These are phyloP conservation scores for Mycena albidolilacea DNA, from an alignment of 768 basidiomycete genomes.

Conservation along the genomic window DNA sequence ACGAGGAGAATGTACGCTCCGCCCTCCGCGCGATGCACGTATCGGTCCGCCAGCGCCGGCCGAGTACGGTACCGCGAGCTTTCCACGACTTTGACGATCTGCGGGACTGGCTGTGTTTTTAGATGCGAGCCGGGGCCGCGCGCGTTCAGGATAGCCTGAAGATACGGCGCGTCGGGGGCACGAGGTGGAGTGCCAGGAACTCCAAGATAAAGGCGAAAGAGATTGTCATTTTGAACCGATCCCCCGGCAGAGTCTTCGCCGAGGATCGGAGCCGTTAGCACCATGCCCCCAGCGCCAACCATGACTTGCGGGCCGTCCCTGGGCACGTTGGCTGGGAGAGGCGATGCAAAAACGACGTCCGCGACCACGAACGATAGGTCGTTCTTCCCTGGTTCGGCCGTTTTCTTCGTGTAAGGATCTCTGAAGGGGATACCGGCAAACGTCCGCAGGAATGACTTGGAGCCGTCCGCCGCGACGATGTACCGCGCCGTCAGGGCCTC, in stretches of 20 bases:
- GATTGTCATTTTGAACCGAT: not conserved
- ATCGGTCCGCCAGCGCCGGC: slow-evolving; percentile 53
- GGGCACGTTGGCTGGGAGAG: slow-evolving; percentile 14
- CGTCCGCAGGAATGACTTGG: slow-evolving; percentile 50
- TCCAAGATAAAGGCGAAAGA: slow-evolving; percentile 31
- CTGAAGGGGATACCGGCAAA: slow-evolving; percentile 18
- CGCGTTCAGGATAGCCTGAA: slow-evolving; percentile 30
- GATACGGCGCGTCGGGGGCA: slow-evolving; percentile 24
- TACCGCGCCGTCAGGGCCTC: slow-evolving; percentile 54
- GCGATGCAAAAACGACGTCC: slow-evolving; percentile 1
- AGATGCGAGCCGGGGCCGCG: slow-evolving; percentile 28
- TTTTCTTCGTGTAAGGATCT: slow-evolving; percentile 22
- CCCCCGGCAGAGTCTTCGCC: not conserved
- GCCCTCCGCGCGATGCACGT: slow-evolving; percentile 28
- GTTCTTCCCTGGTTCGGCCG: slow-evolving; percentile 13
- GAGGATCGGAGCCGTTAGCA: slow-evolving; percentile 27
- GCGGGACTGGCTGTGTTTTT: not conserved
- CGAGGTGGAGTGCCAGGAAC: slow-evolving; percentile 31
- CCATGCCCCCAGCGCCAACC: slow-evolving; percentile 20
- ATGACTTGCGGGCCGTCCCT: slow-evolving; percentile 19
- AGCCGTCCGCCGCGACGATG: slow-evolving; percentile 63
- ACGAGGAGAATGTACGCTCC: slow-evolving; percentile 42
- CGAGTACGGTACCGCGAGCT: slow-evolving; percentile 57
- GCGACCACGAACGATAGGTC: slow-evolving; percentile 31
- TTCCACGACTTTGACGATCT: slow-evolving; percentile 49